These are phyloP conservation scores for Rhodotorula taiwanensis DNA, from an alignment of 768 basidiomycete genomes.

Conservation along the genomic window DNA sequence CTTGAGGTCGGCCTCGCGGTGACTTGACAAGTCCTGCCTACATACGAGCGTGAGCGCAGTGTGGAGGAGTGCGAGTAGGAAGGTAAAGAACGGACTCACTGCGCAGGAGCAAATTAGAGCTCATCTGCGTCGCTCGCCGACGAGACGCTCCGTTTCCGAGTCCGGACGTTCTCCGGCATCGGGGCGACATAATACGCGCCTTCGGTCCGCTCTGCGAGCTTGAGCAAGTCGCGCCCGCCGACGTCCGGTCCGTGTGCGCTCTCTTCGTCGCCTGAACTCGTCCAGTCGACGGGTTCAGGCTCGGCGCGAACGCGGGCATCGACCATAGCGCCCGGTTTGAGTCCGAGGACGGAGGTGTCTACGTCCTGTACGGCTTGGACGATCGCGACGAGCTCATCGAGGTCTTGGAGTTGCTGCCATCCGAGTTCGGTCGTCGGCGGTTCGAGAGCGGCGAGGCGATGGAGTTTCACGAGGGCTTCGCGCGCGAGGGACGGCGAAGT, in stretches of 20 bases:
- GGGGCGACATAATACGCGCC: slow-evolving; percentile 27
- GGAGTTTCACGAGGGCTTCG: slow-evolving; percentile 32
- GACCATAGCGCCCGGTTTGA: slow-evolving; percentile 12
- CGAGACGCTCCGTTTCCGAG: slow-evolving; percentile 1
- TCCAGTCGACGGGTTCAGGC: slow-evolving; percentile 6
- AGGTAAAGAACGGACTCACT: not conserved
- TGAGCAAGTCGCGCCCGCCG: slow-evolving; percentile 6
- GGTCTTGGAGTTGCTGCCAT: slow-evolving; percentile 2
- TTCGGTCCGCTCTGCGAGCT: slow-evolving; percentile 11
- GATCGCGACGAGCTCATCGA: slow-evolving; percentile 24
- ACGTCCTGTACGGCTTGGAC: slow-evolving; percentile 15
- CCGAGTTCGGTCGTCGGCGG: slow-evolving; percentile 19
- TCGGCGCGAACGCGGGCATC: slow-evolving; percentile 20
- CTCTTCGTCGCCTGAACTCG: not conserved
- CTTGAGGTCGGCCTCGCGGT: too few relatives aligned
- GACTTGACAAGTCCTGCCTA: too few relatives aligned
- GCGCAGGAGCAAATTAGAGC: not conserved
- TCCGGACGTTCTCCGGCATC: slow-evolving; percentile 21
- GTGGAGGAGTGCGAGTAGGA: not conserved
- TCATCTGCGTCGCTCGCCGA: not conserved
- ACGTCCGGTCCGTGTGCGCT: not conserved
- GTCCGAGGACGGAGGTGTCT: slow-evolving; percentile 12
- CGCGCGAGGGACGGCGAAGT: slow-evolving; percentile 9
- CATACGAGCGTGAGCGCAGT: too few relatives aligned
- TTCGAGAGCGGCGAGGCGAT: slow-evolving; percentile 31